phyloP scores from a whole-genome alignment of 2,329 filamentous ascomycete species.

The Trichoderma sp. region DNA sequence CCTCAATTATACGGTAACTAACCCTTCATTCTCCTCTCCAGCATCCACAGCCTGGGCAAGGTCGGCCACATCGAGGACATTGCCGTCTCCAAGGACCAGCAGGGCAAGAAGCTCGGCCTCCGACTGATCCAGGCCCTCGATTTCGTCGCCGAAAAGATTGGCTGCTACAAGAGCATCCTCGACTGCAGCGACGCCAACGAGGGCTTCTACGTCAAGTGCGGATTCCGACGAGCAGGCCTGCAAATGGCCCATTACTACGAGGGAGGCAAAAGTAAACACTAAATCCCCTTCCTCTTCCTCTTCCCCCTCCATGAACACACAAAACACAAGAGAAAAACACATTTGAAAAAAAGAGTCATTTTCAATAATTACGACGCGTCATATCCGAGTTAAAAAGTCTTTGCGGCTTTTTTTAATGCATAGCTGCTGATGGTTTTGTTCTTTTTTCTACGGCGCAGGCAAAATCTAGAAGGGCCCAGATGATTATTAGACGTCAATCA shows the following conservation, averaged over 20 bases:
- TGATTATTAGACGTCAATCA: conserved; percentile 8
- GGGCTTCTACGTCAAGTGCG: conserved; percentile 98
- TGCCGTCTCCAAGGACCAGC: conserved; percentile 89
- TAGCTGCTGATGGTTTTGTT: conserved; percentile 20
- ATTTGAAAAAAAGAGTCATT: neutral
- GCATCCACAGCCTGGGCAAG: conserved; percentile 76
- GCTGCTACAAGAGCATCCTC: conserved; percentile 96
- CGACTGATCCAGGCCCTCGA: conserved; percentile 93
- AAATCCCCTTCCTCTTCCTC: neutral
- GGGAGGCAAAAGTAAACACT: conserved; percentile 50
- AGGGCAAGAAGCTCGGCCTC: conserved; percentile 94
- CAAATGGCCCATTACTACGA: conserved; percentile 98
- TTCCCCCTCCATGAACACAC: neutral
- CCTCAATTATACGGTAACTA: conserved; percentile 20
- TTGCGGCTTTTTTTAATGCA: neutral
- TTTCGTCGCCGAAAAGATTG: conserved; percentile 80
- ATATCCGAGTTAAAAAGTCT: neutral
- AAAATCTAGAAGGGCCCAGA: conserved; percentile 19
- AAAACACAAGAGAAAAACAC: neutral
- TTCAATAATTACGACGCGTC: neutral
- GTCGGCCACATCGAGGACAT: conserved; percentile 99
- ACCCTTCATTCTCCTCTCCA: conserved; percentile 35
- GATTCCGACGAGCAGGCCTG: conserved; percentile 85
- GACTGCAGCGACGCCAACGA: conserved; percentile 97
- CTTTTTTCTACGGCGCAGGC: conserved; percentile 16